Evolutionary conservation across 1,284 basidiomycete species (phyloP).

Genomic region (Laetiporus sulphureus): DNA sequence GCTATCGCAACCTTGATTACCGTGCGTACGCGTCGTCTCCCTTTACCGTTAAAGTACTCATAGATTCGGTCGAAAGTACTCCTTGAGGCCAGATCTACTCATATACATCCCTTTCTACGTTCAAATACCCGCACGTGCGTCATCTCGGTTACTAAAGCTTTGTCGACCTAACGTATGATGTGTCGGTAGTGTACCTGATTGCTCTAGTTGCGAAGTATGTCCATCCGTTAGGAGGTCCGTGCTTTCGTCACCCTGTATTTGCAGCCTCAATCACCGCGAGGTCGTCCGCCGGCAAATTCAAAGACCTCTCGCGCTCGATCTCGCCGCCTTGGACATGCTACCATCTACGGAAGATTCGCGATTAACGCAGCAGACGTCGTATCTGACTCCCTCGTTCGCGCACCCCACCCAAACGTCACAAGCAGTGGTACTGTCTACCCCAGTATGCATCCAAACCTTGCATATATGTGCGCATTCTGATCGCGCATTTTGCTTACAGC

Average conservation of each 20-base stretch:
- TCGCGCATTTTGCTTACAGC: too few species aligned
- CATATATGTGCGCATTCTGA: too few species aligned
- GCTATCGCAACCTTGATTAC: too few species aligned
- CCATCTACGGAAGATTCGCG: too few species aligned
- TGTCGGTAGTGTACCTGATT: slow-evolving; percentile 9
- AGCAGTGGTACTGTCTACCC: too few species aligned
- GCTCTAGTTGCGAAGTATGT: slow-evolving; percentile 12
- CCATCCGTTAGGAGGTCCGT: not conserved
- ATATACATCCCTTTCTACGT: slow-evolving; percentile 10
- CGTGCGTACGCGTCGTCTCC: too few species aligned
- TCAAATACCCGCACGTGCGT: slow-evolving; percentile 10
- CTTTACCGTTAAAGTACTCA: too few species aligned
- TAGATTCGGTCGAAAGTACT: too few species aligned
- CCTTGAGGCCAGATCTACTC: slow-evolving; percentile 1
- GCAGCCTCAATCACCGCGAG: slow-evolving; percentile 8
- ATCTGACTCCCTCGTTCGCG: not conserved
- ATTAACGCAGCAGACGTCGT: too few species aligned
- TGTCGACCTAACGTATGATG: not conserved
- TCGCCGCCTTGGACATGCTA: slow-evolving; percentile 6
- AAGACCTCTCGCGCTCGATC: slow-evolving; percentile 10
- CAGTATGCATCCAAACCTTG: too few species aligned
- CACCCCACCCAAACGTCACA: too few species aligned
- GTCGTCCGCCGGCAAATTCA: slow-evolving; percentile 4
- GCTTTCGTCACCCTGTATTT: not conserved
- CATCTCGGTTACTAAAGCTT: not conserved